These are phyloP conservation scores for sweet orange (Citrus sinensis) DNA, from an alignment of 345 rosid genomes.

Conservation along the genomic window DVS_A1.0 CM039166.1:18705001-18705500, in stretches of 20 bases:
- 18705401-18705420: not conserved
- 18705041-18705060: not conserved
- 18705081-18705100: not conserved
- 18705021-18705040: not conserved
- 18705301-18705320: not conserved
- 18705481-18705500: not conserved
- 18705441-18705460: not conserved
- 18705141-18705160: not conserved
- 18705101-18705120: not conserved
- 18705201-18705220: conserved; percentile 82
- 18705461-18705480: not conserved
- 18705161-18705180: conserved; percentile 55
- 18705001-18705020: not conserved
- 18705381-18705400: conserved; percentile 88
- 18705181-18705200: conserved; percentile 86
- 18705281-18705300: not conserved
- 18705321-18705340: conserved; percentile 79
- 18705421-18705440: not conserved
- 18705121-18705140: not conserved
- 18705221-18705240: conserved; percentile 67
- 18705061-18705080: not conserved
- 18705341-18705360: conserved; percentile 71
- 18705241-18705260: conserved; percentile 1
- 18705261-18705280: not conserved
- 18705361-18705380: conserved; percentile 92